Base-by-base conservation (phyloP, 2,329 filamentous ascomycete species). In the Polytolypa hystricis region DNA sequence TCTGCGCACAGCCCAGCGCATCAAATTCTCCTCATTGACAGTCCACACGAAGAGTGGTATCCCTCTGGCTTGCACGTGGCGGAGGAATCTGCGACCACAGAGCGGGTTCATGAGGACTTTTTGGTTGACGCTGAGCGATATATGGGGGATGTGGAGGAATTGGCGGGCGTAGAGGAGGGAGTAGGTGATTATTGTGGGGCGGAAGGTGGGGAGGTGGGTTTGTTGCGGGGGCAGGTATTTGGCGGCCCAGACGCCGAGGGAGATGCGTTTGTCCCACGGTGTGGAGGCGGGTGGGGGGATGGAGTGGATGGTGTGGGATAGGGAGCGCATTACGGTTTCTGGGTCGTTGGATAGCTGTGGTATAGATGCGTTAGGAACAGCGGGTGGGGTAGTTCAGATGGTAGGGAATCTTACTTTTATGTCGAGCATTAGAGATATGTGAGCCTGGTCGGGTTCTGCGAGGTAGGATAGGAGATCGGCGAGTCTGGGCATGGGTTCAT, bases 401-500 rank as follows among this genome's bases (percentile, higher is more conserved):
- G 5, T 11, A 20, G 17, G 25, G n/a, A 30, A 33, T 44, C 52
- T 14, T 57, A 84, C 79, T 67, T 95, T 96, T 56, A 96, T 84
- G 56, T 96, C 89, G 3, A 96, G 65, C 42, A 95, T 59, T 4
- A 91, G 50, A 87, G 87, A 94, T 7, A 87, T 67, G 29, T 79
- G 57, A 49, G 83, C 74, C 26, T 72, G 56, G 1, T 69, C 79
- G 0, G 78, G 78, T 45, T 73, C 64, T 0, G 73, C 67, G 35
- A 96, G 57, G 52, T 80, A 89, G 40, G 74, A 68, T 6, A 95
- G 65, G 36, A 95, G 62, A 50, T 95, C 87, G 15, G 60, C 49
- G 9, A 96, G 65, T 19, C 81, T 69, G 4, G 86, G 77, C 76
- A 96, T 79, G 1, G 69, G 66, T 54, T 83, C 71, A 38, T 75